Evolutionary conservation across 2,329 filamentous ascomycete genomes (phyloP).

Genomic region (Cladosporium sp.): DNA sequence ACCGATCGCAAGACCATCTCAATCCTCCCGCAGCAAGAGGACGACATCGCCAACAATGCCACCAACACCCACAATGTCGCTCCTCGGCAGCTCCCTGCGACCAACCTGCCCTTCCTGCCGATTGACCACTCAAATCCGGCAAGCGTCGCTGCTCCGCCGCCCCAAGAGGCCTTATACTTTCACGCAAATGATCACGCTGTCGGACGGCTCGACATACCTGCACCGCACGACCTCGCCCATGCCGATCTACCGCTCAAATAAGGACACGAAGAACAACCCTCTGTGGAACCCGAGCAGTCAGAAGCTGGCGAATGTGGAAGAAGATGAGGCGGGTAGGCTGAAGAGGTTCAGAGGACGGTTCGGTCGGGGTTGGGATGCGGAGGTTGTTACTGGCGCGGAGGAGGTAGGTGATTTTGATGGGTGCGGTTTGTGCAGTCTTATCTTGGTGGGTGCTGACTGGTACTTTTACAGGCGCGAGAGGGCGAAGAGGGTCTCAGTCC

Average conservation of each 20-base stretch:
- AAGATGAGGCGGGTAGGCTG: conserved; percentile 88
- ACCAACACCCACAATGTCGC: conserved; percentile 14
- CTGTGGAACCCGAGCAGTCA: conserved; percentile 86
- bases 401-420: conserved; percentile 20
- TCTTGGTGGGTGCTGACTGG: conserved; percentile 13
- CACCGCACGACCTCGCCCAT: conserved; percentile 71
- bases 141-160: conserved; percentile 79
- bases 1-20: not conserved
- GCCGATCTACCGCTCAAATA: conserved; percentile 59
- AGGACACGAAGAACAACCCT: conserved; percentile 84
- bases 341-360: conserved; percentile 81
- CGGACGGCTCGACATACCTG: conserved; percentile 82
- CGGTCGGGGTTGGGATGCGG: conserved; percentile 76
- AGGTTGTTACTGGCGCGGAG: conserved; percentile 22
- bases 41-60: not conserved
- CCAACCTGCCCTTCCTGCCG: conserved; percentile 14
- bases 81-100: conserved; percentile 16
- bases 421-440: not conserved
- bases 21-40: not conserved
- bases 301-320: conserved; percentile 80
- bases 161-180: conserved; percentile 94
- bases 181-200: conserved; percentile 91
- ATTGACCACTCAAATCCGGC: conserved; percentile 56
- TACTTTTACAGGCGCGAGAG: conserved; percentile 36
- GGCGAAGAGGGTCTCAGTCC: conserved; percentile 43